phyloP scores from a whole-genome alignment of 2,329 filamentous ascomycete species.

The Triangularia setosa region DNA sequence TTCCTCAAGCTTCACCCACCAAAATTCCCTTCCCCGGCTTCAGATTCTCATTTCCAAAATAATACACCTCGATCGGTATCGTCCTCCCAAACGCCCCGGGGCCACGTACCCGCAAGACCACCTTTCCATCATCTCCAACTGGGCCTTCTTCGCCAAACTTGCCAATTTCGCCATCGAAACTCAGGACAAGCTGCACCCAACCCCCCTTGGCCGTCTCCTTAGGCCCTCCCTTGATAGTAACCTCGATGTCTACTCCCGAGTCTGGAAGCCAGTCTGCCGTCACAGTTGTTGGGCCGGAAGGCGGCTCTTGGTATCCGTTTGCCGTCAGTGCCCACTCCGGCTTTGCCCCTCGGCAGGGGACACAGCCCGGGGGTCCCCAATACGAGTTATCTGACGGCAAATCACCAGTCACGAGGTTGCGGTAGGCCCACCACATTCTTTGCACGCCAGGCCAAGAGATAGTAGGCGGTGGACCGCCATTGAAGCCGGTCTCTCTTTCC shows the following conservation, averaged over 20 bases:
- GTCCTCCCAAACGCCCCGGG: neutral
- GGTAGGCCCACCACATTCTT: constrained; percentile 18
- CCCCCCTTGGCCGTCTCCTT: constrained; percentile 7
- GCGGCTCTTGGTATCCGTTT: constrained; percentile 20
- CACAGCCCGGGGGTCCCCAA: constrained; percentile 18
- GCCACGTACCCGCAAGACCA: neutral
- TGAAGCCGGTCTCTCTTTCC: constrained; percentile 15
- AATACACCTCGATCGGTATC: neutral
- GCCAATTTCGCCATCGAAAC: neutral
- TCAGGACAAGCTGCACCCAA: neutral
- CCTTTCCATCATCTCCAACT: neutral
- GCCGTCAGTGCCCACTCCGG: constrained; percentile 17
- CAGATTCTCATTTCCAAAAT: constrained; percentile 1
- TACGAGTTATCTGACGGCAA: constrained; percentile 11
- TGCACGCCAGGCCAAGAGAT: constrained; percentile 16
- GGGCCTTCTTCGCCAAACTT: neutral
- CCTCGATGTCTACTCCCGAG: neutral
- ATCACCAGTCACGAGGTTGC: constrained; percentile 15
- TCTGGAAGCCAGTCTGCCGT: neutral
- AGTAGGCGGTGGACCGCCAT: constrained; percentile 10
- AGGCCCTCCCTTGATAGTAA: constrained; percentile 10
- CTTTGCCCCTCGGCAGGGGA: constrained; percentile 14
- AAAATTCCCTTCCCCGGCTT: neutral
- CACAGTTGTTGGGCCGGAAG: constrained; percentile 15
- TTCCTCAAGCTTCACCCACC: neutral